phyloP scores from a whole-genome alignment of 805 yeast genomes.

The Yarrowia sp. region DNA sequence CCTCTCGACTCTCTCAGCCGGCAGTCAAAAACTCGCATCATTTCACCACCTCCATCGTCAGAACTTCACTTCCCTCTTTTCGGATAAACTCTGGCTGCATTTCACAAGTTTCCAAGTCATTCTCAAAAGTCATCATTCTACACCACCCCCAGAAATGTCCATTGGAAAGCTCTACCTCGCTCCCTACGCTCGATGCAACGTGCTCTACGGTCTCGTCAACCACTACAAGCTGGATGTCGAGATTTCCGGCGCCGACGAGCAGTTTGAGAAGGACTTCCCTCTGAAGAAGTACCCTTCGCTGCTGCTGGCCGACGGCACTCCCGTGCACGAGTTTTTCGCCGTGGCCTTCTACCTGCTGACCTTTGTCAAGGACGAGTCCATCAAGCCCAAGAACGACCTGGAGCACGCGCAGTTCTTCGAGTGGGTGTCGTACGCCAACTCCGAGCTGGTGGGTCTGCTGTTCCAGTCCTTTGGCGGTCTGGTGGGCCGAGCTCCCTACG shows the following conservation, averaged over 20 bases:
- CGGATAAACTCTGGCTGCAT: too few relatives aligned
- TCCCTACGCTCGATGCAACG: constrained; percentile 43
- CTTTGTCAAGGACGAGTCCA: constrained; percentile 38
- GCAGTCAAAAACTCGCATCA: too few relatives aligned
- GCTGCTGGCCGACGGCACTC: constrained; percentile 69
- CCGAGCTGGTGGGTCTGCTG: constrained; percentile 62
- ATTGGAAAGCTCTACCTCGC: constrained; percentile 33
- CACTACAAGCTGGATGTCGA: constrained; percentile 64
- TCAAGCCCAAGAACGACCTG: constrained; percentile 30
- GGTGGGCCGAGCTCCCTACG: constrained; percentile 72
- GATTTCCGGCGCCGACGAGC: constrained; percentile 53
- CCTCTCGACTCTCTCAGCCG: too few relatives aligned
- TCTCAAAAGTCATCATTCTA: background rate
- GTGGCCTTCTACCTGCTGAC: constrained; percentile 56
- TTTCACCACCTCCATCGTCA: too few relatives aligned
- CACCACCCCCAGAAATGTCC: constrained; percentile 9
- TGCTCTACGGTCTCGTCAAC: constrained; percentile 53
- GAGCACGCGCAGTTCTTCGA: constrained; percentile 32
- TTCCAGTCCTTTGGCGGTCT: constrained; percentile 65
- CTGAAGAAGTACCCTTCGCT: constrained; percentile 66
- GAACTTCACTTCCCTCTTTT: too few relatives aligned
- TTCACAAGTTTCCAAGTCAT: too few relatives aligned
- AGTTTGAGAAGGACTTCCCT: constrained; percentile 61
- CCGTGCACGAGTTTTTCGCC: constrained; percentile 69
- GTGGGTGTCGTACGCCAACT: constrained; percentile 64